Conservation (phyloP, 257 asterid genomes). For the Rubia yunnanensis region DNA sequence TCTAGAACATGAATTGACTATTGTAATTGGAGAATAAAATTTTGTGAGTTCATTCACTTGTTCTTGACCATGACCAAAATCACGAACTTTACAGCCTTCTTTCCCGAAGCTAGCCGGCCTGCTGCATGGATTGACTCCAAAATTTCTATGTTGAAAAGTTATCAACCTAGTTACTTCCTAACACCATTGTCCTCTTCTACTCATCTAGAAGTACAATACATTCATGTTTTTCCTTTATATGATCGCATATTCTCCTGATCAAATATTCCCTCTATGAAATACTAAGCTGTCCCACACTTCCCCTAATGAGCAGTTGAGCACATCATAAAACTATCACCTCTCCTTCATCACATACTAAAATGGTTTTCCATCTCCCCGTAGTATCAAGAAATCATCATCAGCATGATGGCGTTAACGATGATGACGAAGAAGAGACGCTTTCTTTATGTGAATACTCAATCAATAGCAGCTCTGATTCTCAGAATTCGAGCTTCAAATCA, state of each 20-base stretch:
- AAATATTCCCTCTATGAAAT: too few species aligned
- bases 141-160: neutral
- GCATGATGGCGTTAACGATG: constrained; percentile 16
- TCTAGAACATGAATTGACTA: neutral
- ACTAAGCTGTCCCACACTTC: too few species aligned
- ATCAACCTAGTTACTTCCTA: neutral
- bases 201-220: neutral
- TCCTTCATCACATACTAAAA: neutral
- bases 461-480: constrained; percentile 23
- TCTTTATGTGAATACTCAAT: constrained; percentile 58
- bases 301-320: too few species aligned
- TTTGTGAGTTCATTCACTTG: neutral
- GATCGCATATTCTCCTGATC: neutral
- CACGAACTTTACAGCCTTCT: neutral
- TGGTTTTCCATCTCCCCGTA: neutral
- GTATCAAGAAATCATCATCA: neutral
- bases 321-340: too few species aligned
- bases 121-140: neutral
- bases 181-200: neutral
- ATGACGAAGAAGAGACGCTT: constrained; percentile 54
- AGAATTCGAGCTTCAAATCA: constrained; percentile 42
- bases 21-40: neutral
- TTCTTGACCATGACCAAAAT: neutral
- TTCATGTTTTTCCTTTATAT: too few species aligned
- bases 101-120: neutral